Evolutionary conservation across 352 stramenopile species (phyloP), one percentile per base, ranked within the genome.

Genomic region (Globisporangium cystogenes): DNA sequence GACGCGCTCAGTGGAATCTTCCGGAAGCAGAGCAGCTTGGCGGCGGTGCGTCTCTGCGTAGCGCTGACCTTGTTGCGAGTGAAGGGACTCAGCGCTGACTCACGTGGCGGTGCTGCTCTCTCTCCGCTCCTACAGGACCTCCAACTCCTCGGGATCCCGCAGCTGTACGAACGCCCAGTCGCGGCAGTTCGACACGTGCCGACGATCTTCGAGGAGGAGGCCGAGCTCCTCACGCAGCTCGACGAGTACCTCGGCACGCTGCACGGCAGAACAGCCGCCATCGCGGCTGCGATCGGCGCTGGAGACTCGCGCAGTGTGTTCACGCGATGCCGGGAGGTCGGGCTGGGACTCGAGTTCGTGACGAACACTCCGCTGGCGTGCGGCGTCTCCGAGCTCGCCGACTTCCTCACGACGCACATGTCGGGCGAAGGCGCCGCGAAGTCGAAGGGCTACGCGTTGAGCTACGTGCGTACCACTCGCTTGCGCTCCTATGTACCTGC

Each of bases 1-100:
- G 70, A 79, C 40, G 60, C 67, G 37, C 64, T 79, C 21, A 4
- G 36, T 2, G 12, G 36, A 7, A 6, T 41, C 36, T 41, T 41
- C 10, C 12, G 14, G 6, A 16, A n/a, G 14, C 36, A 41, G 16
- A n/a, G 10, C 36, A n/a, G 36, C 7, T 12, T 41, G 14, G 36
- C 36, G 6, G 36, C 36, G 36, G 36, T 41, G 36, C 36, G 36
- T 41, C 36, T 33, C 29, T 1, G 29, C 5, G 8, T 5, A 8
- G 29, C 29, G 4, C 29, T 33, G 4, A n/a, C 27, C 29, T 3
- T 33, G 29, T 33, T 33, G 29, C 29, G 29, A 33, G 29, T 11
- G 29, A 10, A 11, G 29, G 8, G 29, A 33, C 8, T 5, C 29
- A 11, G 29, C 10, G 29, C 8, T 8, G 8, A 33, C 29, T 33